Evolutionary conservation across 768 basidiomycete genomes (phyloP).

Genomic region (Gloeopeniophorella convolvens): DNA sequence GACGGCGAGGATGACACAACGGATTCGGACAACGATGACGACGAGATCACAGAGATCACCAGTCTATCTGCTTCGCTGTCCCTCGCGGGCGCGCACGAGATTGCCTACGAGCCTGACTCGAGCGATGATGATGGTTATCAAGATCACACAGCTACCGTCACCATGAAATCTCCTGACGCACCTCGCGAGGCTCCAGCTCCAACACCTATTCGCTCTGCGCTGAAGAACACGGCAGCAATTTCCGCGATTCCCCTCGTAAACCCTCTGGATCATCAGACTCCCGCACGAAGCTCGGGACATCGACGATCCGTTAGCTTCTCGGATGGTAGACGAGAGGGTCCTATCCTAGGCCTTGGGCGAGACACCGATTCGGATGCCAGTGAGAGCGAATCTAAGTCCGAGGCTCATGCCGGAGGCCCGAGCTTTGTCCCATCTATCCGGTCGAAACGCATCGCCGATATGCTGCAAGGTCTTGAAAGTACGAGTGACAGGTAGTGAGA

Average conservation of each 20-base stretch:
- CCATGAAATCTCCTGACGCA: constrained; percentile 7
- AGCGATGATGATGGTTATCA: constrained; percentile 14
- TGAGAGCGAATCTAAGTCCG: constrained; percentile 22
- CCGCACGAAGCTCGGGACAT: constrained; percentile 42
- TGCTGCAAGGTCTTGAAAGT: constrained; percentile 69
- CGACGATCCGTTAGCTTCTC: constrained; percentile 95
- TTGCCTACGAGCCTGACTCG: constrained; percentile 10
- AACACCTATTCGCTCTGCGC: constrained; percentile 33
- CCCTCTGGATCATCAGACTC: constrained; percentile 46
- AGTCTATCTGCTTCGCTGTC: constrained; percentile 20
- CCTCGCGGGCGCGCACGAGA: constrained; percentile 8
- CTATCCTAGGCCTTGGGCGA: constrained; percentile 60
- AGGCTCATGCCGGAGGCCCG: constrained; percentile 15
- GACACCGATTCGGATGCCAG: constrained; percentile 35
- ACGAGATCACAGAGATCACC: constrained; percentile 22
- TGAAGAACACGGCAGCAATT: constrained; percentile 43
- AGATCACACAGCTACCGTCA: constrained; percentile 12
- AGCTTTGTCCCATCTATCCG: constrained; percentile 52
- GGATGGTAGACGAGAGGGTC: constrained; percentile 85
- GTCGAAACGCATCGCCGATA: constrained; percentile 74
- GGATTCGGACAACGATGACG: constrained; percentile 32
- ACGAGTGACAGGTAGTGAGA: constrained; percentile 43
- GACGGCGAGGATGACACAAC: constrained; percentile 32
- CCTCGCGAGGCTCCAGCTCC: constrained; percentile 24
- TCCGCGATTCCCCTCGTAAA: constrained; percentile 55